Base-by-base conservation (phyloP, 1,284 basidiomycete species). In the Boletellus dicymbophilus region DNA sequence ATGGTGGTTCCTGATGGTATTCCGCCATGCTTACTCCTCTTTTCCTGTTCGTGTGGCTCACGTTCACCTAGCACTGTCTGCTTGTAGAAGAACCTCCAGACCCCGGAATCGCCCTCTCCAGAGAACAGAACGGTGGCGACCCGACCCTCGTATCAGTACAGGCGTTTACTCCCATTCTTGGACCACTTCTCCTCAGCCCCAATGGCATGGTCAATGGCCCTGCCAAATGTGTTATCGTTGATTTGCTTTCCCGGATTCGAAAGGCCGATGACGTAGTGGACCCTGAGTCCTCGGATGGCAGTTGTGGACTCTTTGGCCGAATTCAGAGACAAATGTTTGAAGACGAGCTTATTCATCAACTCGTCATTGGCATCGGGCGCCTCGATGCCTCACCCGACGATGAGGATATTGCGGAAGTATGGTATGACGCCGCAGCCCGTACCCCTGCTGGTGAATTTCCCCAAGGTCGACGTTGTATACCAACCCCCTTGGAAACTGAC, bases 121-220 rank as follows among this genome's bases (percentile, higher is more conserved):
- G 37, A 15, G 60, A 43, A 26, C 51, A 21, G 6, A 52, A 56
- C 18, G 48, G 37, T 33, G 59, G 66, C 38, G 72, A 74, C 45
- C 57, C 66, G 20, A 72, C 85, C 0, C 63, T 71, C 30, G 84
- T 98, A 45, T 81, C 85, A 43, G 90, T 94, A 6, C 85, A 89
- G 59, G 83, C 89, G 10, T 98, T 98, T 72, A 96, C 95, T 3
- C 92, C 94, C 6, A 85, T 98, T 44, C 79, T 98, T 18, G 95
- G 93, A 44, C 90, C 92, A 0, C 75, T 98, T 33, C 77, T 98
- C 21, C 81, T 97, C 48, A 94, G 88, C 64, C 79, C 86, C 13
- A 93, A 92, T 63, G 78, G 80, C 21, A 72, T 78, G 46, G 84
- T 97, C 36, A 86, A 87, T 27, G 85, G 85, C 23, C 79, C 84